phyloP scores from a whole-genome alignment of 169 alveolate species.

The Eimeria acervulina region DNA sequence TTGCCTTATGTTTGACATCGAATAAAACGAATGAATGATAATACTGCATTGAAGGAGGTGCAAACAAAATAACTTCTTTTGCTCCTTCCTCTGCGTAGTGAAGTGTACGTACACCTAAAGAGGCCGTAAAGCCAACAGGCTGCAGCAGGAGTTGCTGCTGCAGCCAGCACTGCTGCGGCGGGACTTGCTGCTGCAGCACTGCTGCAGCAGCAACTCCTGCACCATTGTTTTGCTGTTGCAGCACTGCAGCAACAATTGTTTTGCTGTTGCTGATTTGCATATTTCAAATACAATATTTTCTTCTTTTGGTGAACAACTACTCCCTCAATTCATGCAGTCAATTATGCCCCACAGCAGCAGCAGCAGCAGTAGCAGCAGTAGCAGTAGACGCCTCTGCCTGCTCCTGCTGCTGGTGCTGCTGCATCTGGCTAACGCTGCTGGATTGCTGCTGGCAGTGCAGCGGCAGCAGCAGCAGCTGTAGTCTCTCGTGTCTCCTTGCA shows the following conservation, averaged over 20 bases:
- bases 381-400: neutral
- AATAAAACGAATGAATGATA: too few relatives aligned
- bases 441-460: neutral
- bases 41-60: too few relatives aligned
- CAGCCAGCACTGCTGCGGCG: constrained; percentile 18
- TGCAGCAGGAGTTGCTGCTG: neutral
- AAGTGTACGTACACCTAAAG: too few relatives aligned
- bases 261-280: too few relatives aligned
- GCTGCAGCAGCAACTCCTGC: constrained; percentile 65
- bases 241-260: too few relatives aligned
- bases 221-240: too few relatives aligned
- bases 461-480: constrained; percentile 75
- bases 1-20: too few relatives aligned
- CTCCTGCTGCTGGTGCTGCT: constrained; percentile 11
- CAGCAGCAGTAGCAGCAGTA: constrained; percentile 37
- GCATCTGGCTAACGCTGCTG: constrained; percentile 42
- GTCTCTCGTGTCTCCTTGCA: constrained; percentile 45
- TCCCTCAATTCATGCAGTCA: too few relatives aligned
- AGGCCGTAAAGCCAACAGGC: neutral
- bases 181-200: constrained; percentile 5
- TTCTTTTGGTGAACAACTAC: too few relatives aligned
- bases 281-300: too few relatives aligned
- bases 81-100: too few relatives aligned
- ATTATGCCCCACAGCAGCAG: neutral
- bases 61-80: too few relatives aligned